Evolutionary conservation across 83 land plant species (phyloP).

Genomic region (Picea mariana): DNA sequence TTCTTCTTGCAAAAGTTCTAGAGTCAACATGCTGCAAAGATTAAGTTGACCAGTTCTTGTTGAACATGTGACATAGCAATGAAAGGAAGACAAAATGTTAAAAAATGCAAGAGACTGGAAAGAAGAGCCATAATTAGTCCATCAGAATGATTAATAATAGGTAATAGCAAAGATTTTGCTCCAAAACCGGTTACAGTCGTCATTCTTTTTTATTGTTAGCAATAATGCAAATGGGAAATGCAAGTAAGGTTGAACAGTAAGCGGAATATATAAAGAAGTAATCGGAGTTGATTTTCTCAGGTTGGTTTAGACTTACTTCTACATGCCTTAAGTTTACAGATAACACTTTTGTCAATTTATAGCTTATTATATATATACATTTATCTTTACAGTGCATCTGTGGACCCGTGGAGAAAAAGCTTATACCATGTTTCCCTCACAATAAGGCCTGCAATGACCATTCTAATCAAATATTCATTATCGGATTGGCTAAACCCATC

Average conservation of each 20-base stretch:
- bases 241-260: background rate
- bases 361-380: no score
- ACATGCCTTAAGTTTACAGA: no score
- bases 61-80: background rate
- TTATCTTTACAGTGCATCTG: no score
- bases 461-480: no score
- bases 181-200: background rate
- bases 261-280: no score
- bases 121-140: background rate
- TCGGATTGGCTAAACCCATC: no score
- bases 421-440: no score
- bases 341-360: no score
- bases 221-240: background rate
- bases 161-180: background rate
- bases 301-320: background rate
- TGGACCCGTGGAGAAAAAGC: no score
- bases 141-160: background rate
- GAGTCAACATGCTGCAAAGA: background rate
- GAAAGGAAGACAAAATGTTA: background rate
- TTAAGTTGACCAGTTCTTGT: background rate
- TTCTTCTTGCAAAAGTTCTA: background rate
- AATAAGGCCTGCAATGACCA: no score
- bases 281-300: background rate
- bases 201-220: background rate
- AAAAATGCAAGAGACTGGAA: background rate